phyloP scores from a whole-genome alignment of 208 protist genomes.

The Leishmania tropica region DNA sequence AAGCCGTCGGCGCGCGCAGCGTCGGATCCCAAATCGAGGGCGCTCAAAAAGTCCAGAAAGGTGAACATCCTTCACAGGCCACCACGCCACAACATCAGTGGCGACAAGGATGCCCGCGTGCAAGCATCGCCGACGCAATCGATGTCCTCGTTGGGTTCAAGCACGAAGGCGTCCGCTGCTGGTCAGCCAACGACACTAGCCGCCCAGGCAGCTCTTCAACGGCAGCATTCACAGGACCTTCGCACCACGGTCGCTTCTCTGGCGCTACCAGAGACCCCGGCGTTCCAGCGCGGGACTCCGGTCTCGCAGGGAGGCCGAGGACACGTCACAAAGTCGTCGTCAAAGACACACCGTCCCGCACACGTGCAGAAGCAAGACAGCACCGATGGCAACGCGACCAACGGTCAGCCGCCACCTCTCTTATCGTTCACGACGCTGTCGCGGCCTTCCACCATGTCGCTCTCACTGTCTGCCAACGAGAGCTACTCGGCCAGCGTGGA shows the following conservation, averaged over 20 bases:
- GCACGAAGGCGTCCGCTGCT: not conserved
- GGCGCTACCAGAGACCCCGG: not conserved
- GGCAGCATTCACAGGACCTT: not conserved
- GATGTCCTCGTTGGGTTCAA: not conserved
- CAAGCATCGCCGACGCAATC: not conserved
- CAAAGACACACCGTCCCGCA: not conserved
- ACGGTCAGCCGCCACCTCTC: not conserved
- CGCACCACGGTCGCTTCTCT: not conserved
- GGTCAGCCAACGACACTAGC: not conserved
- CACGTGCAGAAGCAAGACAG: not conserved
- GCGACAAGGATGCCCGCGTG: not conserved
- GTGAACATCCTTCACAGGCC: not conserved
- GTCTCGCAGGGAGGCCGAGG: not conserved
- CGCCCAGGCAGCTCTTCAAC: not conserved
- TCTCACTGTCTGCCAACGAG: not conserved
- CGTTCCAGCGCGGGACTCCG: too few relatives aligned
- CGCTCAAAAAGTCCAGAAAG: not conserved
- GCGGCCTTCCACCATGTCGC: not conserved
- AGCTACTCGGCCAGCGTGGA: not conserved
- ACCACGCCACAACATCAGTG: not conserved
- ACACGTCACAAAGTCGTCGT: not conserved
- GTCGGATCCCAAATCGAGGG: not conserved
- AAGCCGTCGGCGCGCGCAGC: not conserved
- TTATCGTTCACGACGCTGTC: not conserved
- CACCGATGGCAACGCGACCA: not conserved